Evolutionary conservation across 116 monocot genomes (phyloP).

Genomic region (Iris pallida): DNA sequence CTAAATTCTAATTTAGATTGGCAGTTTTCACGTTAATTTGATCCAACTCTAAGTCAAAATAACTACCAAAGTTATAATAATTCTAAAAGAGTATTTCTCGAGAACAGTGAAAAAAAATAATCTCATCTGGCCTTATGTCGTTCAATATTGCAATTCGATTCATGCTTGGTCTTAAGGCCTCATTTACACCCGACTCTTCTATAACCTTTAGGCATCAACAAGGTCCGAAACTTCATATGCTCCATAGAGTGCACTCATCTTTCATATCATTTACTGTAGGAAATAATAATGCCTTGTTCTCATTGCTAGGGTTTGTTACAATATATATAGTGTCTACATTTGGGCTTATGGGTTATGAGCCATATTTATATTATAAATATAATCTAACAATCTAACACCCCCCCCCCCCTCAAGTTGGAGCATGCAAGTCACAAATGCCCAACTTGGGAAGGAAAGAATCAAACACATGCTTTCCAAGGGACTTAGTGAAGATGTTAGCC

Average conservation of each 20-base stretch:
- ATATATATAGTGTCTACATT: no score
- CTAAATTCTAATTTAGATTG: not conserved
- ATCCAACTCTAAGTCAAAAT: not conserved
- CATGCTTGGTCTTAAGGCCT: not conserved
- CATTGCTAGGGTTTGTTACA: no score
- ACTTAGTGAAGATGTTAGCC: no score
- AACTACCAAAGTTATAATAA: slow-evolving; percentile 7
- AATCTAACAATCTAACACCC: no score
- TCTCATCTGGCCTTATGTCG: not conserved
- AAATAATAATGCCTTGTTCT: no score
- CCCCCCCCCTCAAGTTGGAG: no score
- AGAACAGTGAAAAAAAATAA: not conserved
- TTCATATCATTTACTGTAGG: not conserved
- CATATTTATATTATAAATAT: no score
- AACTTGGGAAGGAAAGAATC: no score
- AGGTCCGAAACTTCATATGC: not conserved
- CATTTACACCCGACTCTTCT: slow-evolving; percentile 9
- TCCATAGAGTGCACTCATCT: not conserved
- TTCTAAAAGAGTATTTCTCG: slow-evolving; percentile 4
- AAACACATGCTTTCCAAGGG: no score
- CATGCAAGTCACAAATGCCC: no score
- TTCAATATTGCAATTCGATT: not conserved
- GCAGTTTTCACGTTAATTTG: slow-evolving; percentile 12
- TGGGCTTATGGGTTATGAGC: no score
- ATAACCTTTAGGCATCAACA: slow-evolving; percentile 2